These are phyloP conservation scores for Lepidium didymum DNA, from an alignment of 345 rosid species.

Conservation along the genomic window DNA sequence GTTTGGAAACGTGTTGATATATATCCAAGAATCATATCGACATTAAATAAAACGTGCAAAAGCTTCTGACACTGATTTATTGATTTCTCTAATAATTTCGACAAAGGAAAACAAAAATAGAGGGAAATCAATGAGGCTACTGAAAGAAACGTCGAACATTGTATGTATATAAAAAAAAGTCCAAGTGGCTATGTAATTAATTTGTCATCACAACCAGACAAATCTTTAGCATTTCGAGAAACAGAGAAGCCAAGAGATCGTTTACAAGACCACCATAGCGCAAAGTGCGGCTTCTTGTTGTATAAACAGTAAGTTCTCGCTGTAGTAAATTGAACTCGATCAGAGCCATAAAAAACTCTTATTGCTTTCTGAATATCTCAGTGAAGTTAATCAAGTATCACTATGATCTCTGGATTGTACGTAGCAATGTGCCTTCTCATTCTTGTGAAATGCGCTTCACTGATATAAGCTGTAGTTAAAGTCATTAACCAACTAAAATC, in stretches of 20 bases:
- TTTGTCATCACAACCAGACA: conserved; percentile 1
- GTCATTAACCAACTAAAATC: background rate
- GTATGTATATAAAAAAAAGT: background rate
- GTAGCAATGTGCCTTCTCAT: background rate
- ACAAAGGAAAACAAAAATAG: background rate
- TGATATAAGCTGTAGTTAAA: background rate
- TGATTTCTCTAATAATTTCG: background rate
- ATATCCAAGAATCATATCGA: background rate
- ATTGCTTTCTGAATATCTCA: background rate
- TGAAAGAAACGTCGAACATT: background rate
- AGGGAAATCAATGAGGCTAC: background rate
- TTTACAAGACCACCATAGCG: background rate
- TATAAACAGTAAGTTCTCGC: background rate
- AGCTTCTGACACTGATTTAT: background rate
- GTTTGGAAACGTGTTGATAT: background rate
- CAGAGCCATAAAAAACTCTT: background rate
- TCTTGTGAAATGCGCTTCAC: background rate
- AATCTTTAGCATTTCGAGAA: background rate
- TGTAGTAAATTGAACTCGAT: background rate
- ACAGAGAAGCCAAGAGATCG: background rate
- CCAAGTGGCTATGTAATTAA: conserved; percentile 11
- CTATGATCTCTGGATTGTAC: background rate
- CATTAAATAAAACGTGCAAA: conserved; percentile 7
- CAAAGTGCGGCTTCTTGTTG: background rate
- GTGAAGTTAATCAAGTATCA: background rate